A percentile compares a stretch with the other conserved stretches of the same genome.
These are phyloP conservation scores for Lasiodiplodia gonubiensis DNA, from an alignment of 2,329 filamentous ascomycete species.

Conservation along the genomic window DNA sequence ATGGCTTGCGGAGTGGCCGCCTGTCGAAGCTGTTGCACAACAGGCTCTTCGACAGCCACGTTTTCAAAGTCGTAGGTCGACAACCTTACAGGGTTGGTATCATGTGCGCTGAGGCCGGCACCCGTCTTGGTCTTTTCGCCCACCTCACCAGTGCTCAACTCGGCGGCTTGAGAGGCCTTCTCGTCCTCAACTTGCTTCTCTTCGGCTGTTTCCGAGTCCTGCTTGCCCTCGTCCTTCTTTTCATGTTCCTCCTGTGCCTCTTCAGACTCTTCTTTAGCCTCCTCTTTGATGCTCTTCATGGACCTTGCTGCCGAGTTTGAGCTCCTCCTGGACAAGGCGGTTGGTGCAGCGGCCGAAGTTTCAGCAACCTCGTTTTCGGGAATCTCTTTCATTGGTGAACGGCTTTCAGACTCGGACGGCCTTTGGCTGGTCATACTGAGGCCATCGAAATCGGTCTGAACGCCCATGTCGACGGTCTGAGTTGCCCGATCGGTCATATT, in stretches of 20 bases:
- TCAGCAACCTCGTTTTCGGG: slow-evolving; percentile 40
- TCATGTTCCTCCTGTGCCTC: not conserved
- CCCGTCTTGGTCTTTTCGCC: not conserved
- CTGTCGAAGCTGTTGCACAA: slow-evolving; percentile 72
- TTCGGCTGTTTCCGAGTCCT: not conserved
- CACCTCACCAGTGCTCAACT: not conserved
- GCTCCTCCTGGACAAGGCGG: not conserved
- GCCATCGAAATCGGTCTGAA: slow-evolving; percentile 62
- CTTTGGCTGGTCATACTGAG: slow-evolving; percentile 33
- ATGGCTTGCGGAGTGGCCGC: slow-evolving; percentile 69
- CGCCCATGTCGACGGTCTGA: slow-evolving; percentile 66
- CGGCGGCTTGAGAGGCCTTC: not conserved
- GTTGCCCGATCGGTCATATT: slow-evolving; percentile 68
- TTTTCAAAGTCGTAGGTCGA: slow-evolving; percentile 43
- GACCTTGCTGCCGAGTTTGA: slow-evolving; percentile 5
- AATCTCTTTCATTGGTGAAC: slow-evolving; percentile 43
- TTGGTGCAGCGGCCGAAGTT: slow-evolving; percentile 12
- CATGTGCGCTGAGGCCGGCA: not conserved
- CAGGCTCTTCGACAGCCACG: slow-evolving; percentile 64
- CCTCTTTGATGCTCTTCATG: slow-evolving; percentile 10
- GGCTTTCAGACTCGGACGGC: slow-evolving; percentile 28
- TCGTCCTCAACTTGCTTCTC: not conserved
- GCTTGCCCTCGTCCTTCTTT: not conserved
- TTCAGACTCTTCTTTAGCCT: slow-evolving; percentile 29
- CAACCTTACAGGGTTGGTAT: slow-evolving; percentile 1